Conservation (phyloP, 306 rosid species). For the Ormosia semicastrata region DNA sequence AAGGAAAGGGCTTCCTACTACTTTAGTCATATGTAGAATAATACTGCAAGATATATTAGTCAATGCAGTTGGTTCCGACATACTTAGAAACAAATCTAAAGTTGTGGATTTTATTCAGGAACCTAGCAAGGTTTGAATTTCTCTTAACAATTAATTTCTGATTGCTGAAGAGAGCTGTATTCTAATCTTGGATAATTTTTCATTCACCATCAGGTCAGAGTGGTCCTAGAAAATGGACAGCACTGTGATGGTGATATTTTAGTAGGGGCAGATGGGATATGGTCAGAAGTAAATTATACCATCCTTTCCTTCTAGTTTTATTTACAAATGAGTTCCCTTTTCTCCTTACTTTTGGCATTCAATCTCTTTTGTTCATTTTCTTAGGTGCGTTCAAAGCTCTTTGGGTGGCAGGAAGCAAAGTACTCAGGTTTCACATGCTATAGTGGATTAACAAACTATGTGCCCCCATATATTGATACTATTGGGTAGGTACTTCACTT, state of each 20-base stretch:
- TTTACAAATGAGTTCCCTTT: background rate
- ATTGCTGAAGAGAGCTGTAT: background rate
- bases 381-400: constrained; percentile 48
- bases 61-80: constrained; percentile 42
- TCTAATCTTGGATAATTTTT: background rate
- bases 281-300: constrained; percentile 45
- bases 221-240: constrained; percentile 43
- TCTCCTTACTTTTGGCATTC: background rate
- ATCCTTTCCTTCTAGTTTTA: constrained; percentile 25
- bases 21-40: constrained; percentile 47
- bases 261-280: constrained; percentile 54
- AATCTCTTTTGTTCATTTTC: constrained; percentile 7
- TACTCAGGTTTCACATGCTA: constrained; percentile 48
- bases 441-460: constrained; percentile 45
- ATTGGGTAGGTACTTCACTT: constrained; percentile 37
- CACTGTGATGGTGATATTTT: constrained; percentile 44
- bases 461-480: constrained; percentile 40
- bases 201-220: constrained; percentile 31
- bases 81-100: constrained; percentile 44
- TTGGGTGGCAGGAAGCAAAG: constrained; percentile 40
- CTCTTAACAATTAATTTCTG: background rate
- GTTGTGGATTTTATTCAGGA: constrained; percentile 45
- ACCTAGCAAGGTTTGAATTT: constrained; percentile 35
- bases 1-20: constrained; percentile 39
- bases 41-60: constrained; percentile 48